Conservation (phyloP, 306 rosid genomes). For the Hippophae tibetana region DNA sequence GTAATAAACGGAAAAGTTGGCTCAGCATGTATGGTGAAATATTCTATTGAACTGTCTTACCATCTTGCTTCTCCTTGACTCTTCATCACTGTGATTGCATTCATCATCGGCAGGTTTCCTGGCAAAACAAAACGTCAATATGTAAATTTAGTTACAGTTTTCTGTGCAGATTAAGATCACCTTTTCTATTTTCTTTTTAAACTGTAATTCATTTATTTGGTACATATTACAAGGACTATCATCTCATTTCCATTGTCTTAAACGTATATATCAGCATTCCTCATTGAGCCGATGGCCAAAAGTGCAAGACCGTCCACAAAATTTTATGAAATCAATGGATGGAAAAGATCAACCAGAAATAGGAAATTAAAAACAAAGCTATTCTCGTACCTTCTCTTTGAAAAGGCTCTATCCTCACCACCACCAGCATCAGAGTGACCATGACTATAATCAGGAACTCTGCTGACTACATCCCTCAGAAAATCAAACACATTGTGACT, state of each 20-base stretch:
- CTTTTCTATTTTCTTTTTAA: too few relatives aligned
- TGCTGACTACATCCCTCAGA: conserved; percentile 73
- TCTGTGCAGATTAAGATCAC: too few relatives aligned
- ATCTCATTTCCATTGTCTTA: too few relatives aligned
- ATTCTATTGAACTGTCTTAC: conserved; percentile 22
- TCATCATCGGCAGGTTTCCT: conserved; percentile 86
- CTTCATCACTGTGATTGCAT: conserved; percentile 76
- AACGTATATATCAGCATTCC: too few relatives aligned
- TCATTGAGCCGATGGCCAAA: too few relatives aligned
- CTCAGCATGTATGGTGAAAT: too few relatives aligned
- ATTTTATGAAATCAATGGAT: not conserved
- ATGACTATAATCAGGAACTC: conserved; percentile 91
- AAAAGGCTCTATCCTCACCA: conserved; percentile 46
- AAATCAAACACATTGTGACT: conserved; percentile 90
- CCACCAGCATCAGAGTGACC: conserved; percentile 75
- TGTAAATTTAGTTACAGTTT: not conserved
- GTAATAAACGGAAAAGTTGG: too few relatives aligned
- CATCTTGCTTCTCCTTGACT: conserved; percentile 83
- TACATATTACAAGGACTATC: too few relatives aligned
- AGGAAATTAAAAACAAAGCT: not conserved
- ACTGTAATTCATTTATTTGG: too few relatives aligned
- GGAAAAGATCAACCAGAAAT: conserved; percentile 6
- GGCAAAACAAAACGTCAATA: conserved; percentile 19
- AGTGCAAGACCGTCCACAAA: not conserved
- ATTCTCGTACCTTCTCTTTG: conserved; percentile 61